Percentiles rank a stretch among this genome's conserved stretches.
phyloP scores from a whole-genome alignment of 1,139 yeast genomes.

The Waltiozyma sp. region DNA sequence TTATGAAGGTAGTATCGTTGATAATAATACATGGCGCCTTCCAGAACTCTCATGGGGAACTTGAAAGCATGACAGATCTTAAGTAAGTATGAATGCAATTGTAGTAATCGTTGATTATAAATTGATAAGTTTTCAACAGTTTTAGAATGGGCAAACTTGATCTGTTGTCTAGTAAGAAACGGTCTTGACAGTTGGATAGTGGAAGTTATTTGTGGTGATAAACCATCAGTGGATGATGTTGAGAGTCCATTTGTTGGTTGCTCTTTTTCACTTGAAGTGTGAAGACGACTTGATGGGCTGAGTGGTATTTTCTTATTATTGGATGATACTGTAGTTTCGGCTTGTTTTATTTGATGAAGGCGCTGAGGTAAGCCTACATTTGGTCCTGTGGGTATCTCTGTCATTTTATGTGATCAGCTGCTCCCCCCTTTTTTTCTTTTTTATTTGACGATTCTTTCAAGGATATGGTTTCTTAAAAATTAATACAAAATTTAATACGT shows the following conservation, averaged over 20 bases:
- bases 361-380: neutral
- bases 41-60: constrained; percentile 57
- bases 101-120: constrained; percentile 41
- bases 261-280: neutral
- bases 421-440: too few relatives aligned
- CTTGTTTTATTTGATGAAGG: neutral
- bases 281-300: too few relatives aligned
- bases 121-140: constrained; percentile 39
- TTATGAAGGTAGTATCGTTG: constrained; percentile 63
- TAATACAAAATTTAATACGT: too few relatives aligned
- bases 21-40: constrained; percentile 59
- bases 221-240: neutral
- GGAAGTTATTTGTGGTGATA: constrained; percentile 6
- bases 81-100: constrained; percentile 42
- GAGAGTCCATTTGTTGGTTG: neutral
- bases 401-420: neutral
- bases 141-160: constrained; percentile 38
- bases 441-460: too few relatives aligned
- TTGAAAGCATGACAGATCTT: constrained; percentile 43
- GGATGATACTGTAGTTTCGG: neutral
- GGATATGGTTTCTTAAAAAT: too few relatives aligned
- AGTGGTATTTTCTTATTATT: too few relatives aligned
- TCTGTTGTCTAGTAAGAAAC: constrained; percentile 45
- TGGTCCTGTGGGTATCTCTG: neutral
- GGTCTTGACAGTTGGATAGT: constrained; percentile 51